phyloP scores from a whole-genome alignment of 805 yeast genomes.

The Cephaloascus albidus region DNA sequence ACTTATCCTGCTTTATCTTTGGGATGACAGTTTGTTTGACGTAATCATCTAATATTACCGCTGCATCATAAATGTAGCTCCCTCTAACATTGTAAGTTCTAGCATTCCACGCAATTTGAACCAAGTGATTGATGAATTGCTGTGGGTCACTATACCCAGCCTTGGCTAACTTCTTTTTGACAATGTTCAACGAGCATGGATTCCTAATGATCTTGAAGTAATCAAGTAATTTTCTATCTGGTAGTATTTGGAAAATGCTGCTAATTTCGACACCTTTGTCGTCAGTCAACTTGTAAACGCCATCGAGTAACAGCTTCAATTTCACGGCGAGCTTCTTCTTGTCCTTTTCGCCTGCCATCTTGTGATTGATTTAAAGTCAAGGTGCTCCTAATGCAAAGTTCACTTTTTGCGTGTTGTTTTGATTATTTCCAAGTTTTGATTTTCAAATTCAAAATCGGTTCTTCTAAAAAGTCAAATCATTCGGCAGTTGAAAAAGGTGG shows the following conservation, averaged over 20 bases:
- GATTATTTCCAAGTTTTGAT: too few relatives aligned
- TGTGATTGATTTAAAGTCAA: too few relatives aligned
- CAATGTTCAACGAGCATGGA: conserved; percentile 76
- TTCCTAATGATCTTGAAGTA: conserved; percentile 70
- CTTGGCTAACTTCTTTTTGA: conserved; percentile 49
- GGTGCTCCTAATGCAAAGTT: too few relatives aligned
- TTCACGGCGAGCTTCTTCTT: conserved; percentile 24
- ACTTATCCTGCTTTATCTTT: conserved; percentile 30
- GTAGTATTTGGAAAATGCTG: conserved; percentile 61
- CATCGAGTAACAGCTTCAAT: conserved; percentile 23
- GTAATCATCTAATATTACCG: conserved; percentile 46
- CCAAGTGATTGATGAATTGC: conserved; percentile 67
- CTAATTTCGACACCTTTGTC: conserved; percentile 33
- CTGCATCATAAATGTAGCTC: conserved; percentile 61
- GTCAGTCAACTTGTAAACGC: conserved; percentile 29
- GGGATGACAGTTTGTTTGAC: conserved; percentile 39
- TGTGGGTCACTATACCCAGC: conserved; percentile 49
- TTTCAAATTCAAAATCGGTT: neutral
- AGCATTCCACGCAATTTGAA: conserved; percentile 88
- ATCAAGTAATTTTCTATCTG: conserved; percentile 59
- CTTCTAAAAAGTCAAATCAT: too few relatives aligned
- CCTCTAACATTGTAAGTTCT: conserved; percentile 69
- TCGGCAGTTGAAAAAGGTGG: too few relatives aligned
- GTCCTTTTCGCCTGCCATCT: conserved; percentile 17
- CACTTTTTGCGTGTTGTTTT: too few relatives aligned